Base-by-base conservation (phyloP, 2,329 filamentous ascomycete species). In the Sarocladium kiliense region DNA sequence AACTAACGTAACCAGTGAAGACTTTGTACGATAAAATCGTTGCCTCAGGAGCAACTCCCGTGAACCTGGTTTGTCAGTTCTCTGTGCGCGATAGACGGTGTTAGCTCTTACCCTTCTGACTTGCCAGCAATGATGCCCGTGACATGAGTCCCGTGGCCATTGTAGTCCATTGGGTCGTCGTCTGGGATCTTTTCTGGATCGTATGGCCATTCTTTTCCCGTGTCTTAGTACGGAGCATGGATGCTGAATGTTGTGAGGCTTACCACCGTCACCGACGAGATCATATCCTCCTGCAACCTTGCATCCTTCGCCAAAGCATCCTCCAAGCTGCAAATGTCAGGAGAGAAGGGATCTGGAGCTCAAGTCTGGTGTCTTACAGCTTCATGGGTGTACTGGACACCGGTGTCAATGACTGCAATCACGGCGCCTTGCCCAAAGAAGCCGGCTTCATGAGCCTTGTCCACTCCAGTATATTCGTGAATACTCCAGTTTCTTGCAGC, bases 41-140 rank as follows among this genome's bases (percentile, higher is more conserved):
- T 1, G 65, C 64, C 27, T 65, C 59, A 0, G 66, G 66, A 4
- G 66, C 66, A 19, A 68, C 66, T 25, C 66, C 65, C 7, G 53
- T 60, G 59, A 60, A 65, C 14, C 76, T 74, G 27, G 74, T 71
- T 2, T 6, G 12, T 39, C 18, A 23, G 51, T 54, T 9, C 9
- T 45, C 16, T 9, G 26, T 21, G 7, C 7, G 21, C 3, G 42
- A 45, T 23, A 6, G 25, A 25, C 39, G 10, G 19, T 12, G 9
- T 25, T 16, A 23, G 41, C 18, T 5, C 41, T 44, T 44, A 44
- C 41, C 37, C 14, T 19, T 60, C 60, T 4, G 56, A 60, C 49
- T 63, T 59, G 9, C 63, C 66, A 7, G 66, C 66, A 45, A 69
- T 58, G 19, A 68, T 68, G 3, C 66, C 66, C 32, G 65, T 58